phyloP scores from a whole-genome alignment of 106 monocot genomes.

The Chionographis japonica region DNA sequence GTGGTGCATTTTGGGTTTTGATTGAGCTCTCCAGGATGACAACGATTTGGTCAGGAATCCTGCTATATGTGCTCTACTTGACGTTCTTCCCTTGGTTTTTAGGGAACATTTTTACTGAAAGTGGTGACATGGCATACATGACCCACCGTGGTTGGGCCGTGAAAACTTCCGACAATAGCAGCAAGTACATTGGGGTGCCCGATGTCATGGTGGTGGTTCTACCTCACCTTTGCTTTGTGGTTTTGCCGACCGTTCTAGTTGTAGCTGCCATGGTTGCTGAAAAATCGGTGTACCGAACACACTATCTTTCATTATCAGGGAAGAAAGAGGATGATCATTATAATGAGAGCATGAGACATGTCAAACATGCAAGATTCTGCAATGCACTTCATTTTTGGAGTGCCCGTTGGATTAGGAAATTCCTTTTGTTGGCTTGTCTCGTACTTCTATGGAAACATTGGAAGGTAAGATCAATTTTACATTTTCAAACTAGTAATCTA shows the following conservation, averaged over 20 bases:
- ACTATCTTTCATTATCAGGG: slow-evolving; percentile 46
- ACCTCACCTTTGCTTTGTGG: slow-evolving; percentile 82
- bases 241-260: slow-evolving; percentile 68
- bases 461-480: slow-evolving; percentile 38
- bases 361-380: slow-evolving; percentile 2
- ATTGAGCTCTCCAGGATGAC: slow-evolving; percentile 63
- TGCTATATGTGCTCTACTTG: slow-evolving; percentile 64
- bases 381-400: slow-evolving; percentile 17
- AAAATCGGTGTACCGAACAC: slow-evolving; percentile 35
- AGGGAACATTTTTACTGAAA: slow-evolving; percentile 67
- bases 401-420: slow-evolving; percentile 60
- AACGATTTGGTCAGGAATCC: slow-evolving; percentile 48
- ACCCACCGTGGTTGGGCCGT: slow-evolving; percentile 70
- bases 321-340: slow-evolving; percentile 76
- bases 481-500: slow-evolving; percentile 1
- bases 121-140: slow-evolving; percentile 47
- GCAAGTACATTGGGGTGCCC: slow-evolving; percentile 52
- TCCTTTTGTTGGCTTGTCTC: slow-evolving; percentile 47
- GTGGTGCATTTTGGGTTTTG: slow-evolving; percentile 39
- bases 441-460: slow-evolving; percentile 73
- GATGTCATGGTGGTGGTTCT: slow-evolving; percentile 92
- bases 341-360: slow-evolving; percentile 14
- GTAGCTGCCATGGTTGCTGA: slow-evolving; percentile 68
- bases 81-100: slow-evolving; percentile 79
- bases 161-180: slow-evolving; percentile 4